Conservation (phyloP, 2,329 filamentous ascomycete species). For the Teratosphaeriaceae sp. region DNA sequence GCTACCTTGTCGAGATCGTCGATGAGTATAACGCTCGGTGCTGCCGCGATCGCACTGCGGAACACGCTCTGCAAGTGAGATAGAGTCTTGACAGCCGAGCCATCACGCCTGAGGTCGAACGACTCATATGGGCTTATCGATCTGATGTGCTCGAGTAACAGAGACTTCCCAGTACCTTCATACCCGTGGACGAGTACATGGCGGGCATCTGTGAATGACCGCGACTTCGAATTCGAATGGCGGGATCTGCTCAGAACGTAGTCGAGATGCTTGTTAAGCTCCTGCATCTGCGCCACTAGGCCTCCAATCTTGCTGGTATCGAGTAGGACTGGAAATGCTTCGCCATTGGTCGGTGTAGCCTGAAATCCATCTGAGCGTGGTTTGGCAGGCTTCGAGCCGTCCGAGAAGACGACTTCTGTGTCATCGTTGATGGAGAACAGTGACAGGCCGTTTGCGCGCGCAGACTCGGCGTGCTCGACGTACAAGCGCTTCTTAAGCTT, state of each 20-base stretch:
- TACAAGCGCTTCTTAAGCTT: constrained; percentile 57
- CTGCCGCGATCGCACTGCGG: constrained; percentile 57
- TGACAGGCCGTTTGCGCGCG: constrained; percentile 12
- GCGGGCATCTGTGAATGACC: constrained; percentile 15
- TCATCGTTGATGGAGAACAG: constrained; percentile 17
- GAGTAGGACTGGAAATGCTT: constrained; percentile 6
- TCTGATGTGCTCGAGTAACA: constrained; percentile 63
- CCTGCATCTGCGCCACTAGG: constrained; percentile 55
- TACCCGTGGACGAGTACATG: constrained; percentile 73
- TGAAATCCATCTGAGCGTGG: neutral
- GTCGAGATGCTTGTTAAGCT: constrained; percentile 60
- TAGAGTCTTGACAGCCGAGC: constrained; percentile 37
- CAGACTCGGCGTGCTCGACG: constrained; percentile 47
- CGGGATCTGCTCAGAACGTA: constrained; percentile 17
- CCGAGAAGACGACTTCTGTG: constrained; percentile 16
- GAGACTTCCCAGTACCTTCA: constrained; percentile 76
- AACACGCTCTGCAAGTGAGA: constrained; percentile 59
- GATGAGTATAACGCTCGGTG: constrained; percentile 73
- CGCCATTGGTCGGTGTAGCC: neutral
- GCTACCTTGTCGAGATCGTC: constrained; percentile 70
- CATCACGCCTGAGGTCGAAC: constrained; percentile 50
- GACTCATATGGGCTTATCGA: constrained; percentile 57
- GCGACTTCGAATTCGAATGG: neutral
- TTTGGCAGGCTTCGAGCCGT: neutral
- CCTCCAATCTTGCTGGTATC: constrained; percentile 56